Percentiles rank a stretch among this genome's conserved stretches.
phyloP scores from a whole-genome alignment of 331 rosid species.

The Cydonia oblonga region DNA sequence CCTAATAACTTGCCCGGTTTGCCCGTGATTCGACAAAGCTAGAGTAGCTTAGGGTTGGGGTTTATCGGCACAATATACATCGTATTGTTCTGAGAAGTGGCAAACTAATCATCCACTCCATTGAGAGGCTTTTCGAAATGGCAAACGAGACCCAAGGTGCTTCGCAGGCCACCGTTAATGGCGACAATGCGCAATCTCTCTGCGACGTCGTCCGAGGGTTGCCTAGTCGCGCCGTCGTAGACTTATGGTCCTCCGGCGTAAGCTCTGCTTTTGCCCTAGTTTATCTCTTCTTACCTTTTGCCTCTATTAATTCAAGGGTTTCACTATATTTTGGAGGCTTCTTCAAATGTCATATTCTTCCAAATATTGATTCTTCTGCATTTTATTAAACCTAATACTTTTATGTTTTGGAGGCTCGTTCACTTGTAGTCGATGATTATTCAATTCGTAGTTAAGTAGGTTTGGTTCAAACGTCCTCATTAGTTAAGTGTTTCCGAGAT shows the following conservation, averaged over 20 bases:
- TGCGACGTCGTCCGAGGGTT: conserved; percentile 17
- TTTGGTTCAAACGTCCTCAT: not conserved
- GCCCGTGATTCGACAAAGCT: not conserved
- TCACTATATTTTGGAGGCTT: not conserved
- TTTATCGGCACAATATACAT: no score
- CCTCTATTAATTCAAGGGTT: not conserved
- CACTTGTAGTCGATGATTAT: not conserved
- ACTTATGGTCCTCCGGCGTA: conserved; percentile 41
- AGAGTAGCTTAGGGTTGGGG: no score
- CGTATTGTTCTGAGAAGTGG: no score
- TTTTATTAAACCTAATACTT: not conserved
- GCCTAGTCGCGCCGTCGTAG: conserved; percentile 37
- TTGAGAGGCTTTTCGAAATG: not conserved
- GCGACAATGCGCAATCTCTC: not conserved
- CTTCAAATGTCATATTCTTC: not conserved
- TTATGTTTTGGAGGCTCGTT: not conserved
- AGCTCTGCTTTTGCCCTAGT: not conserved
- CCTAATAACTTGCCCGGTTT: no score
- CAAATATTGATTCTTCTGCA: not conserved
- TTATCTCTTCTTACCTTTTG: not conserved
- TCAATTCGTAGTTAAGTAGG: not conserved
- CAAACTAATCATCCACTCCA: not conserved
- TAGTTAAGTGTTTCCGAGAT: not conserved
- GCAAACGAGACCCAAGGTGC: not conserved
- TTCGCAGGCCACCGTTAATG: not conserved